Conservation (phyloP, 148 eudicot genomes). For the Rhododendron ferrugineum region DNA sequence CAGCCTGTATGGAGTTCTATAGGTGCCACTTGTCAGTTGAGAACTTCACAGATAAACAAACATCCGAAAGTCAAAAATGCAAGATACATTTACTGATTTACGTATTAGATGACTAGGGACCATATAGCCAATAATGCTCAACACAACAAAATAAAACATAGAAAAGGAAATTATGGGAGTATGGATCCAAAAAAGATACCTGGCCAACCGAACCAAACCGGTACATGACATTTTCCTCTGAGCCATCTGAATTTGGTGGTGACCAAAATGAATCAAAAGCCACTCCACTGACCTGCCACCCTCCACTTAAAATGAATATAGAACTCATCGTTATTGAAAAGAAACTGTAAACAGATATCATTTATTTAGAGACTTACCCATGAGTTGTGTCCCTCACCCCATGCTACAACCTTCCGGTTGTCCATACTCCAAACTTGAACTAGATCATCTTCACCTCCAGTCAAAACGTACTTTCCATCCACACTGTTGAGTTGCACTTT, state of each 20-base stretch:
- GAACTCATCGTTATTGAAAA: not conserved
- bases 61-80: not conserved
- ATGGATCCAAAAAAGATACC: conserved; percentile 20
- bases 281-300: conserved; percentile 68
- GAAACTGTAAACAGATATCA: not conserved
- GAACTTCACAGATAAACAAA: not conserved
- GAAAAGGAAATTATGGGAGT: not conserved
- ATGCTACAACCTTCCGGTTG: conserved; percentile 80
- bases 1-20: not conserved
- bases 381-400: conserved; percentile 96
- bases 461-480: conserved; percentile 74
- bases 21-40: not conserved
- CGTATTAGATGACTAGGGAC: not conserved
- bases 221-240: conserved; percentile 52
- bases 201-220: conserved; percentile 77
- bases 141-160: not conserved
- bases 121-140: not conserved
- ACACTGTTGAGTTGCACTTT: conserved; percentile 38
- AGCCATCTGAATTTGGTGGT: conserved; percentile 51
- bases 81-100: not conserved
- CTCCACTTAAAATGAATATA: conserved; percentile 1
- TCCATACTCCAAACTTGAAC: conserved; percentile 99
- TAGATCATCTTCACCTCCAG: conserved; percentile 95
- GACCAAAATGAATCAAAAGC: conserved; percentile 68
- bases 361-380: conserved; percentile 50